These are phyloP conservation scores for Pythium dissotocum DNA, from an alignment of 352 stramenopile species.

Conservation along the genomic window DNA sequence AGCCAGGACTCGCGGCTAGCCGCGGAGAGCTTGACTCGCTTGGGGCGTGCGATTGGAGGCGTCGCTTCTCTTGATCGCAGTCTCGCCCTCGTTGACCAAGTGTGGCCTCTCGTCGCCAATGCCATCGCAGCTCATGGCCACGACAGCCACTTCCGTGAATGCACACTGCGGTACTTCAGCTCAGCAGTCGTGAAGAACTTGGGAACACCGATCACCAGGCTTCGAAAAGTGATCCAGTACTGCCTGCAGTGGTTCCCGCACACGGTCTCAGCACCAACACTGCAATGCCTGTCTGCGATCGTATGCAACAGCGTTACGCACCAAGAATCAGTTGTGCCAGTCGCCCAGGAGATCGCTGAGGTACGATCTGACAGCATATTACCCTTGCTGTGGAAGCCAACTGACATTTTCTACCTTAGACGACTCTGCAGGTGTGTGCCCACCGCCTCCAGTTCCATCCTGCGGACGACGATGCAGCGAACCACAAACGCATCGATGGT, in stretches of 20 bases:
- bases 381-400: not conserved
- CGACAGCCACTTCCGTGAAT: slow-evolving; percentile 34
- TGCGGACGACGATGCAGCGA: slow-evolving; percentile 15
- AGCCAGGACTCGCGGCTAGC: slow-evolving; percentile 15
- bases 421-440: slow-evolving; percentile 33
- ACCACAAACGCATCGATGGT: slow-evolving; percentile 32
- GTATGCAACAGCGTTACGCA: slow-evolving; percentile 14
- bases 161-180: slow-evolving; percentile 55
- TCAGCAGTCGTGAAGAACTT: slow-evolving; percentile 16
- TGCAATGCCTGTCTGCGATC: slow-evolving; percentile 21
- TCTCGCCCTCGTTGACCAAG: slow-evolving; percentile 37
- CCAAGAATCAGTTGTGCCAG: not conserved
- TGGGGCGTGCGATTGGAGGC: slow-evolving; percentile 59
- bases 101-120: slow-evolving; percentile 49
- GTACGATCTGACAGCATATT: not conserved
- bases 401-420: not conserved
- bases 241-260: slow-evolving; percentile 24
- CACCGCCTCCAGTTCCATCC: slow-evolving; percentile 47
- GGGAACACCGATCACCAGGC: not conserved
- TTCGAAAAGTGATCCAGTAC: slow-evolving; percentile 16
- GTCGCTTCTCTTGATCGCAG: slow-evolving; percentile 38
- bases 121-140: slow-evolving; percentile 36
- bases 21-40: slow-evolving; percentile 38
- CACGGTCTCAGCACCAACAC: slow-evolving; percentile 6
- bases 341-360: slow-evolving; percentile 19